Evolutionary conservation across 2,329 filamentous ascomycete genomes (phyloP), one percentile per base, ranked within the genome.

Genomic region (Chaetomium sp.): DNA sequence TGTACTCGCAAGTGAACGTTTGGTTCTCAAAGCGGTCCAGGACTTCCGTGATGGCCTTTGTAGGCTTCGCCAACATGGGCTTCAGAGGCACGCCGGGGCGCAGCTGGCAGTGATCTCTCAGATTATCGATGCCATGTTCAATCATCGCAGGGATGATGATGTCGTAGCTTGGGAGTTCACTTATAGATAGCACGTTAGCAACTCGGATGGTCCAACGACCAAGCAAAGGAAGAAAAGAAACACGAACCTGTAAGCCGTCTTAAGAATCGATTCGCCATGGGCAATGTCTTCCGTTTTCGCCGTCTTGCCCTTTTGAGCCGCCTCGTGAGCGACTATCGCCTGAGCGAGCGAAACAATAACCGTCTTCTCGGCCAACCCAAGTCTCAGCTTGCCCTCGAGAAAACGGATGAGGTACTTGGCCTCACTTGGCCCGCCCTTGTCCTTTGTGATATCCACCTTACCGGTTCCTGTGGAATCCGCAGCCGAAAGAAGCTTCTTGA

Each of bases 41-140:
- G 0, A 99, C 94, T 72, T 99, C 94, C 0, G 91, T 96, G 65
- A 99, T 96, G 5, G 94, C 91, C 71, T 99, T 99, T 8, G 94
- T 99, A 3, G 94, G 94, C 67, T 97, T 97, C 19, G 94, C 94
- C 75, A 99, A 79, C 94, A 99, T 99, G 65, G 94, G 94, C 72
- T 99, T 99, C 56, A 99, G 78, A 0, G 94, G 94, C 12, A 99
- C 88, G 60, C 94, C 94, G 0, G 94, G 92, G 62, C 90, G 88
- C 45, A 99, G 80, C 70, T 95, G 95, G 79, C 94, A 96, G 55
- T 87, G 83, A 8, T 95, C 87, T 52, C 83, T 81, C 10, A 99
- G 74, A 40, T 91, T 85, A 74, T 87, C 82, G 59, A 99, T 89
- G 14, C 94, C 94, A 65, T 94, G 82, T 64, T 94, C 78, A 33